Evolutionary conservation across 108 stramenopile genomes (phyloP), one percentile per base, ranked within the genome.

Genomic region (Nannochloropsis oceanica): DNA sequence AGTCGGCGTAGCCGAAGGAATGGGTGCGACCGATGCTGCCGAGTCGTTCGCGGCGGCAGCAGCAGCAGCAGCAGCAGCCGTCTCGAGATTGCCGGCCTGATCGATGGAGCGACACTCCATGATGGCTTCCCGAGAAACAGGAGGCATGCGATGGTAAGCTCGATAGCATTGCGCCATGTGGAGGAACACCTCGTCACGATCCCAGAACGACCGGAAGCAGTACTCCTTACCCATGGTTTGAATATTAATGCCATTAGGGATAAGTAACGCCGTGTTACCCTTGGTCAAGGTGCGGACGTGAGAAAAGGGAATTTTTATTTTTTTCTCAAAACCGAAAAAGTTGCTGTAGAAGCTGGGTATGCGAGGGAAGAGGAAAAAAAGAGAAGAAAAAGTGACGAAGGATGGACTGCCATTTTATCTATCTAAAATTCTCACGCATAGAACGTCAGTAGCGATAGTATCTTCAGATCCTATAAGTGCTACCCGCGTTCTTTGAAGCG

Each of bases 281-380:
- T 89, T 91, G 13, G 86, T 91, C 43, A 91, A 81, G 80, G 84
- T 79, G 12, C 82, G 80, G 44, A 91, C 86, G 86, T 91, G 91
- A 25, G 88, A 86, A 44, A 90, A 91, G 24, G 91, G 91, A 24
- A 91, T 91, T 83, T 89, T 88, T 85, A 91, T 91, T 27, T 83
- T 91, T 87, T 91, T 91, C 82, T 91, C 91, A 43, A 91, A 88
- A 43, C 91, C 91, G 84, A 91, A 91, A 26, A 91, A 50, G 79
- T 91, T 91, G 82, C 84, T 85, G 87, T 91, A 91, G 84, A 91
- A 91, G 80, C 59, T 73, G n/a, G 34, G 34, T 34, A 5, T 3
- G 34, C 34, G 34, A 34, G 34, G 34, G 34, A 34, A 34, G 5
- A 5, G 5, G 34, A 34, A 34, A 34, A 34, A 34, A 34, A 34